Evolutionary conservation across 176 grass and related monocot genomes (phyloP).

Genomic region (Triticum timopheevii): DNA sequence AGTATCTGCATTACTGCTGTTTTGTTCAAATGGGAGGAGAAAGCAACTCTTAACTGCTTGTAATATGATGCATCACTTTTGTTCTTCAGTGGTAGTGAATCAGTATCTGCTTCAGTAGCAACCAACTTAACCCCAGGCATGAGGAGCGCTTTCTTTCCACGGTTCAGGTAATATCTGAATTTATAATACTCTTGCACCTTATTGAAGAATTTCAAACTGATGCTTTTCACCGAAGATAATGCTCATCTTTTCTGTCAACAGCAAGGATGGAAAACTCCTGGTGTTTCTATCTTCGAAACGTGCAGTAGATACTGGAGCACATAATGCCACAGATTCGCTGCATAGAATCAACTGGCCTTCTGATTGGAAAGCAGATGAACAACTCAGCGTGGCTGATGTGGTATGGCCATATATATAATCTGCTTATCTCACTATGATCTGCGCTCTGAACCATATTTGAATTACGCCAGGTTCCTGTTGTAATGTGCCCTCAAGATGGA

Average conservation of each 20-base stretch:
- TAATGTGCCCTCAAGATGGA: slow-evolving; percentile 67
- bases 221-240: slow-evolving; percentile 1
- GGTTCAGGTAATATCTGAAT: slow-evolving; percentile 59
- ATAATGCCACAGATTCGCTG: slow-evolving; percentile 64
- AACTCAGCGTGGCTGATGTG: slow-evolving; percentile 43
- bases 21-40: background rate
- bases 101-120: background rate
- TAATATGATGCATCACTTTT: background rate
- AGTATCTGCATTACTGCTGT: background rate
- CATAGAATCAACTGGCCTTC: slow-evolving; percentile 56
- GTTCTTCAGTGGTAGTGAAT: slow-evolving; percentile 28
- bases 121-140: slow-evolving; percentile 49
- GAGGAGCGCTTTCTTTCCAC: slow-evolving; percentile 65
- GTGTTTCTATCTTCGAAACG: slow-evolving; percentile 66
- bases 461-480: slow-evolving; percentile 57
- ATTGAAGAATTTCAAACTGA: background rate
- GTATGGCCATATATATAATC: slow-evolving; percentile 31
- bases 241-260: slow-evolving; percentile 10
- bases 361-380: slow-evolving; percentile 35
- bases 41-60: background rate
- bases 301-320: slow-evolving; percentile 63
- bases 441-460: background rate
- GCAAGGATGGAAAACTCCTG: slow-evolving; percentile 57
- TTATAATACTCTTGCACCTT: background rate
- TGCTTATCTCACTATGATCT: background rate